Evolutionary conservation across 345 rosid species (phyloP), one percentile per base, ranked within the genome.

Genomic region (Acer yangbiense): DNA sequence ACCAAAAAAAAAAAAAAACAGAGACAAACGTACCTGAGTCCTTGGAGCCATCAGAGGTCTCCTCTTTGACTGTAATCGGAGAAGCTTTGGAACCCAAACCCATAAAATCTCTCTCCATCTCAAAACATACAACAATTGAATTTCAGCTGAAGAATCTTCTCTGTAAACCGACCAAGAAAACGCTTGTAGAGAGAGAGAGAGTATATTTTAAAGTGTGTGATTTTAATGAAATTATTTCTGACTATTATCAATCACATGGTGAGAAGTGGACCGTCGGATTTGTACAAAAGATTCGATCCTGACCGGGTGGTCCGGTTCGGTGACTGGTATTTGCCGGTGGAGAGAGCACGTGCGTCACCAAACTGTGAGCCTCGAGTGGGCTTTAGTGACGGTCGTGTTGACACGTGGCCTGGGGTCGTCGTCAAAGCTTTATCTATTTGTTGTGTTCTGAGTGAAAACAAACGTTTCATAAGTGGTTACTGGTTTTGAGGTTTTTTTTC

Each of bases 81-180:
- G 73, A 39, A 77, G 68, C 71, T 78, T 77, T 87, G 20, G 88
- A 80, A 77, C 82, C 87, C 63, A 89, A 9, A 16, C 92, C 89
- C 10, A 89, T 80, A 74, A 89, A 89, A 80, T 89, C 88, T 79
- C 88, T 87, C 85, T 89, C 92, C 90, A 89, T 87, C 3, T 72
- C 44, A 63, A 12, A 39, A 25, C 14, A 43, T 8, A 32, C 7
- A 60, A 41, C 52, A 18, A 52, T 35, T 35, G 39, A 35, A 35
- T 13, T 65, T 20, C 27, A 41, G 73, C 25, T 35, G 18, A 72
- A 10, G 71, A 69, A 55, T 14, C 16, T 32, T 54, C 18, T 23
- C 44, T 64, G 68, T 64, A 13, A 64, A 27, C 39, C 6, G 41
- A 23, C 14, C 54, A 60, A 69, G 57, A 18, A 44, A 62, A 14